phyloP scores from a whole-genome alignment of 2,329 filamentous ascomycete genomes.

The Pyrenochaeta sp. region DNA sequence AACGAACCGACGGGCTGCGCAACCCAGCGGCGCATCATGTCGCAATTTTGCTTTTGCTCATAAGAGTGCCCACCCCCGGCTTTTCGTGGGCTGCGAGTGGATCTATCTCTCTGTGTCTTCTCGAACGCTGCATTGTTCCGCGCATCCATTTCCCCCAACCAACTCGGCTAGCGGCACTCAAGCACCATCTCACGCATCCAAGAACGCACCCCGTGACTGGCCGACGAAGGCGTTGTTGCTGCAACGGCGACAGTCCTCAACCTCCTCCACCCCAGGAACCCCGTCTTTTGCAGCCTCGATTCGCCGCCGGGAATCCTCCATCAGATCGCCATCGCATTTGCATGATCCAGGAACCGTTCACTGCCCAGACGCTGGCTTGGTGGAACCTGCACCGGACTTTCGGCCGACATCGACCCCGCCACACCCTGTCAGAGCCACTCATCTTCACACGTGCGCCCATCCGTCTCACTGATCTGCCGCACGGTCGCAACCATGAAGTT shows the following conservation, averaged over 20 bases:
- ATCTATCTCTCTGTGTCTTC: too few relatives aligned
- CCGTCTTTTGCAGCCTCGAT: neutral
- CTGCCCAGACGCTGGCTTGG: neutral
- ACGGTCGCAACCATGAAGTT: conserved; percentile 74
- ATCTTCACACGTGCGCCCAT: conserved; percentile 37
- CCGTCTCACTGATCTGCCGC: conserved; percentile 28
- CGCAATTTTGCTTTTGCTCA: conserved; percentile 4
- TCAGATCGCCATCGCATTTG: conserved; percentile 1
- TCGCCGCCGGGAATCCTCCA: neutral
- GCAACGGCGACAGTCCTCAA: conserved; percentile 2
- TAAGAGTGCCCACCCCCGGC: conserved; percentile 12
- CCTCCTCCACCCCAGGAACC: neutral
- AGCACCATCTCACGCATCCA: conserved; percentile 5
- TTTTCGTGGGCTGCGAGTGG: too few relatives aligned
- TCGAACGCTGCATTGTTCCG: conserved; percentile 2
- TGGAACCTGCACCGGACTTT: conserved; percentile 13
- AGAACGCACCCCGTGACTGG: conserved; percentile 14
- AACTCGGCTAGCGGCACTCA: conserved; percentile 9
- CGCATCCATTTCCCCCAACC: neutral
- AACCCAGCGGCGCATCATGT: conserved; percentile 4
- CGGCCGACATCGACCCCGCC: conserved; percentile 11
- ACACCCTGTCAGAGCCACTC: conserved; percentile 16
- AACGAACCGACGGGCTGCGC: conserved; percentile 3
- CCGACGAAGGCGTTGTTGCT: conserved; percentile 7
- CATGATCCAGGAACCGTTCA: conserved; percentile 2